Conservation (phyloP, 2,329 filamentous ascomycete species). For the Chaetomiaceae sp. region DNA sequence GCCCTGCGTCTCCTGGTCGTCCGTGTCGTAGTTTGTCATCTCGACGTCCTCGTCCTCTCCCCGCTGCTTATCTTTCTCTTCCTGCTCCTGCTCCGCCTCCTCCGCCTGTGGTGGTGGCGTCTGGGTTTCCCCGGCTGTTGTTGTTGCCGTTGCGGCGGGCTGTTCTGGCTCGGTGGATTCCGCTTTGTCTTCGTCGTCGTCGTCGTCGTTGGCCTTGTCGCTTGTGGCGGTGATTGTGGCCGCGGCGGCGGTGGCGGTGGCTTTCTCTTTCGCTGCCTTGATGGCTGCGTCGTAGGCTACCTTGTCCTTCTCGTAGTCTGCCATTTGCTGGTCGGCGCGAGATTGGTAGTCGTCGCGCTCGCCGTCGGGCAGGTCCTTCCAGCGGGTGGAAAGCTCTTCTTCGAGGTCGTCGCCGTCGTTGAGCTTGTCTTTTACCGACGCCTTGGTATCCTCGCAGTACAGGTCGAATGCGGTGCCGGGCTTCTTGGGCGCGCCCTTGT, state of each 20-base stretch:
- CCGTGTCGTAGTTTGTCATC: slow-evolving; percentile 44
- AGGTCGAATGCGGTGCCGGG: slow-evolving; percentile 50
- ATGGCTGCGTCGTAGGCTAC: slow-evolving; percentile 33
- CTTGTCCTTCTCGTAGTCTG: slow-evolving; percentile 41
- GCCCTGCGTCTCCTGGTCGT: slow-evolving; percentile 25
- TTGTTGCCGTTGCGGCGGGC: no score
- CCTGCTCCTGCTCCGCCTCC: slow-evolving; percentile 20
- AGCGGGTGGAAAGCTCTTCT: slow-evolving; percentile 50
- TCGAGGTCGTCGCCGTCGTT: slow-evolving; percentile 35
- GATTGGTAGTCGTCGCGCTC: slow-evolving; percentile 47
- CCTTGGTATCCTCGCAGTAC: slow-evolving; percentile 48
- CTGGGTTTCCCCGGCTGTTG: no score
- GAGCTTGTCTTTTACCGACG: slow-evolving; percentile 38
- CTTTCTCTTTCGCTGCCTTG: slow-evolving; percentile 8
- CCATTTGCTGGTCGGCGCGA: slow-evolving; percentile 37
- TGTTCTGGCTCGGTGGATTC: slow-evolving; percentile 19
- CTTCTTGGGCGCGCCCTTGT: slow-evolving; percentile 33
- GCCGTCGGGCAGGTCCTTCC: slow-evolving; percentile 48
- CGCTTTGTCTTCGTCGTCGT: slow-evolving; percentile 11
- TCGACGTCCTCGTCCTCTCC: slow-evolving; percentile 42
- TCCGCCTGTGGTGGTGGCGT: slow-evolving; percentile 26
- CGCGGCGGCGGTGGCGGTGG: not conserved
- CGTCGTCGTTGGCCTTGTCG: slow-evolving; percentile 18
- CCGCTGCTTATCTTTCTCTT: no score
- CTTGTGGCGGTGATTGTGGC: slow-evolving; percentile 23